Conservation (phyloP, 2,329 filamentous ascomycete species). For the Aspergillaceae sp. region DNA sequence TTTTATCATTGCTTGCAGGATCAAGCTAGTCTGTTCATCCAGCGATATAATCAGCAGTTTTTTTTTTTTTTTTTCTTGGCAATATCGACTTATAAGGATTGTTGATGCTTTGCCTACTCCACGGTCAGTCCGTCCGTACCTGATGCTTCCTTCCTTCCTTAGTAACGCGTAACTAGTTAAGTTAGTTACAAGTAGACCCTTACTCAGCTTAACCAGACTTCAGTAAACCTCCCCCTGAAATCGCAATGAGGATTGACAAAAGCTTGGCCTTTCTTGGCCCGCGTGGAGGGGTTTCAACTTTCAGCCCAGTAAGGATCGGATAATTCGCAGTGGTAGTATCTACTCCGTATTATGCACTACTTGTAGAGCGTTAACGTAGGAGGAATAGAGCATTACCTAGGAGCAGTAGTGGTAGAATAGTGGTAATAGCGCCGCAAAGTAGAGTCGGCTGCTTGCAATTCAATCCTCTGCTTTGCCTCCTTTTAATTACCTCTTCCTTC, state of each 20-base stretch:
- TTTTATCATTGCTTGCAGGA: not conserved
- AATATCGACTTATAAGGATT: too few relatives aligned
- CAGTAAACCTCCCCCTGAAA: too few relatives aligned
- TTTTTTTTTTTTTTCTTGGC: too few relatives aligned
- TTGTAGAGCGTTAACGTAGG: too few relatives aligned
- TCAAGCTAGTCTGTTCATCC: not conserved
- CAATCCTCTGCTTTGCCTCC: not conserved
- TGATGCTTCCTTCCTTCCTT: too few relatives aligned
- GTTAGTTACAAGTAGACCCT: not conserved
- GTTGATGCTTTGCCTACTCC: too few relatives aligned
- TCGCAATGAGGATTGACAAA: slow-evolving; percentile 1
- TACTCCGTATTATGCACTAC: too few relatives aligned
- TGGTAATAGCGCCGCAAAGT: too few relatives aligned
- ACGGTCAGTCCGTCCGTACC: too few relatives aligned
- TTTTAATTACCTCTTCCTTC: not conserved
- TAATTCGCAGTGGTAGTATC: too few relatives aligned
- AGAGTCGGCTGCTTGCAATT: too few relatives aligned
- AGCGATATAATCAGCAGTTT: too few relatives aligned
- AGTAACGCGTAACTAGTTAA: not conserved
- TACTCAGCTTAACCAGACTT: slow-evolving; percentile 1
- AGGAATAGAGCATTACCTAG: not conserved
- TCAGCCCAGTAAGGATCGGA: not conserved
- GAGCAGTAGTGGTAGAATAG: not conserved
- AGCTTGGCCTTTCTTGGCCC: slow-evolving; percentile 5
- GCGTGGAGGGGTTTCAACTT: slow-evolving; percentile 3